Evolutionary conservation across 2,329 filamentous ascomycete genomes (phyloP), one percentile per base, ranked within the genome.

Genomic region (Alternaria viburni): DNA sequence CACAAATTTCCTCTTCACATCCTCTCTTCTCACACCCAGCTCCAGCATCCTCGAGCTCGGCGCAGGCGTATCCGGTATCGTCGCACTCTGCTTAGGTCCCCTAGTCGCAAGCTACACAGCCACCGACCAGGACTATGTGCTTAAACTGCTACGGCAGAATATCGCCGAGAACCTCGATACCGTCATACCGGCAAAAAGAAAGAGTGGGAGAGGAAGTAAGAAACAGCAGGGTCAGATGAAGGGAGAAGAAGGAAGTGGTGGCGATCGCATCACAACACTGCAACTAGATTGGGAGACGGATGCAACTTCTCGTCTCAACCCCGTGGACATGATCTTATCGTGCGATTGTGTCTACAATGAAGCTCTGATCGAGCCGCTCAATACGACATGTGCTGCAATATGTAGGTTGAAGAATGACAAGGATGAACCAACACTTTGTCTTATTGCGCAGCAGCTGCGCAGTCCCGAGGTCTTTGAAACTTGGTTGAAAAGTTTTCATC

Each of bases 301-400:
- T 69, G 80, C 82, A 50, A 77, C 86, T 2, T 69, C 73, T 1
- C 73, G 75, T 5, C 70, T 83, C 8, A 83, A 85, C 0, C 86
- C 88, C 64, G 86, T 96, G 69, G 91, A 96, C 73, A 81, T 89
- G 13, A 83, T 98, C 11, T 78, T 98, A 36, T 93, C 93, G 5
- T 97, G 93, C 75, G 96, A 99, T 79, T 97, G 94, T 79, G 91
- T 99, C 70, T 99, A 96, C 83, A 99, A 98, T 80, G 92, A 97
- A 69, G 88, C 91, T 3, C 86, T 98, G 4, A 88, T 98, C 23
- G 83, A 87, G 46, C 93, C 94, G 0, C 87, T 98, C 52, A 91
- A 96, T n/a, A 87, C 90, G 71, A 91, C 93, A 0, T 97, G 92
- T 77, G 88, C 84, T 6, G 91, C 96, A 66, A 85, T 89, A 23